Percentiles rank a stretch among this genome's conserved stretches.
Evolutionary conservation across 805 yeast genomes (phyloP).

Genomic region (Tetrapisispora iriomotensis): DNA sequence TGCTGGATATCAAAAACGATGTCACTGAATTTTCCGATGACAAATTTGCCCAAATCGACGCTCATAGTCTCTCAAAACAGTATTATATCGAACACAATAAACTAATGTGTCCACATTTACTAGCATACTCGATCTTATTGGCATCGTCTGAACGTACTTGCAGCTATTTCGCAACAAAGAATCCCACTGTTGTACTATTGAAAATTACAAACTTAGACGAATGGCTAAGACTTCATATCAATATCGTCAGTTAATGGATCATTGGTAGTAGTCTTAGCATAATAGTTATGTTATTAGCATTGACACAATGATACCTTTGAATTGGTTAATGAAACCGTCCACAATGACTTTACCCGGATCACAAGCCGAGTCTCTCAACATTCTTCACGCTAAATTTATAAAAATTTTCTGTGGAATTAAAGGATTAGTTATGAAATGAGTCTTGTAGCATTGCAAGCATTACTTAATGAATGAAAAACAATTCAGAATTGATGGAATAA

Average conservation of each 20-base stretch:
- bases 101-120: slow-evolving; percentile 26
- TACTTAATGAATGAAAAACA: too few relatives aligned
- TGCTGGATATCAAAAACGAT: slow-evolving; percentile 14
- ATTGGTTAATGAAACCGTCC: too few relatives aligned
- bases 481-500: too few relatives aligned
- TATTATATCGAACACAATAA: slow-evolving; percentile 18
- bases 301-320: too few relatives aligned
- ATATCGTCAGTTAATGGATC: slow-evolving; percentile 13
- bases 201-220: slow-evolving; percentile 24
- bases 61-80: slow-evolving; percentile 20
- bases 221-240: slow-evolving; percentile 29
- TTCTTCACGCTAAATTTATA: too few relatives aligned
- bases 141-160: slow-evolving; percentile 14
- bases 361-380: too few relatives aligned
- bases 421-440: too few relatives aligned
- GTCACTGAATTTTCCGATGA: slow-evolving; percentile 17
- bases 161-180: slow-evolving; percentile 15
- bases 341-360: too few relatives aligned
- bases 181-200: slow-evolving; percentile 18
- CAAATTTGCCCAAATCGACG: slow-evolving; percentile 22
- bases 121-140: slow-evolving; percentile 24
- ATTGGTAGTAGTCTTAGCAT: too few relatives aligned
- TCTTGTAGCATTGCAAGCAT: too few relatives aligned
- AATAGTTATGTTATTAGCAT: too few relatives aligned
- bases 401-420: too few relatives aligned